Percentiles rank a stretch among this genome's conserved stretches.
Conservation (phyloP, 2,329 filamentous ascomycete species). For the Fusarium anguioides region DNA sequence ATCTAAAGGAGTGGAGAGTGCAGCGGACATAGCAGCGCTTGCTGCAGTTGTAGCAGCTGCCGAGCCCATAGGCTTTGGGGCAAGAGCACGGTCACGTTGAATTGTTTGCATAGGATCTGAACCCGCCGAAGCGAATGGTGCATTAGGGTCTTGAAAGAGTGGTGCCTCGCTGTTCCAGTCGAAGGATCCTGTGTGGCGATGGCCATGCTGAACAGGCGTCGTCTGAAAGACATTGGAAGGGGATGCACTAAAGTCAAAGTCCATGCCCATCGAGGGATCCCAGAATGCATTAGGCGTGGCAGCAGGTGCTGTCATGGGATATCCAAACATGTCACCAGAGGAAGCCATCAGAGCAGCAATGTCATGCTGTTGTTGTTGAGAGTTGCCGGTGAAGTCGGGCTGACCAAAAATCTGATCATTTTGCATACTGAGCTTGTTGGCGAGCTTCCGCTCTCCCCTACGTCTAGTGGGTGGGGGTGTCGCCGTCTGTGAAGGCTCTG, state of each 20-base stretch:
- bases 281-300: slow-evolving; percentile 66
- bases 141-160: slow-evolving; percentile 62
- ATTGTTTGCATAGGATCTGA: slow-evolving; percentile 53
- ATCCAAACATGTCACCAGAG: slow-evolving; percentile 67
- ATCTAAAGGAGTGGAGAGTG: slow-evolving; percentile 59
- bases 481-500: slow-evolving; percentile 60
- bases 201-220: slow-evolving; percentile 45
- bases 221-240: slow-evolving; percentile 57
- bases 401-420: slow-evolving; percentile 66
- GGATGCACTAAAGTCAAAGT: slow-evolving; percentile 66
- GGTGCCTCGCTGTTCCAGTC: slow-evolving; percentile 69
- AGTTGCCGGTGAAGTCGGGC: slow-evolving; percentile 61
- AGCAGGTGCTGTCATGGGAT: slow-evolving; percentile 69
- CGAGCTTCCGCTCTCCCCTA: slow-evolving; percentile 67
- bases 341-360: slow-evolving; percentile 60
- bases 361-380: slow-evolving; percentile 58
- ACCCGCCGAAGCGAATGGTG: slow-evolving; percentile 48
- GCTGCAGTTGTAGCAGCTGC: slow-evolving; percentile 32
- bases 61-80: slow-evolving; percentile 61
- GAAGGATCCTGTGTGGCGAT: slow-evolving; percentile 63
- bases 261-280: slow-evolving; percentile 70
- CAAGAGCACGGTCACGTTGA: slow-evolving; percentile 59
- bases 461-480: slow-evolving; percentile 70
- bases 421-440: slow-evolving; percentile 67
- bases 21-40: slow-evolving; percentile 51